Percentiles rank a stretch among this genome's conserved stretches.
phyloP scores from a whole-genome alignment of 352 stramenopile species.

The Globisporangium solare region DNA sequence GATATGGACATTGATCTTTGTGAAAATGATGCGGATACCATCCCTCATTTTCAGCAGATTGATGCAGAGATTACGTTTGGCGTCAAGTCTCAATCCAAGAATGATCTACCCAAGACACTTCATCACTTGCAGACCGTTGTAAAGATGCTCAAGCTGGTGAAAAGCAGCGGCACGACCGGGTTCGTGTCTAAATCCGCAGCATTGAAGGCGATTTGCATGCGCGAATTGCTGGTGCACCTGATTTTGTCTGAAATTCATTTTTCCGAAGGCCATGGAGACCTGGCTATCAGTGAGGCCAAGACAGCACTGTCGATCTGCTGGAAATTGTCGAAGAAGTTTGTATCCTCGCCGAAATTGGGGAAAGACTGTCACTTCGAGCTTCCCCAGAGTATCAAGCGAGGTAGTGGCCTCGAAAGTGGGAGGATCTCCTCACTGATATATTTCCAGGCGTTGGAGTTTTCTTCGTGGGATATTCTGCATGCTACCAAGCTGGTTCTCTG shows the following conservation, averaged over 20 bases:
- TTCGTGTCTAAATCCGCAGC: conserved; percentile 4
- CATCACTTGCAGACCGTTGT: conserved; percentile 21
- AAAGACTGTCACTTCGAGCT: conserved; percentile 30
- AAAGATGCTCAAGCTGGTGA: conserved; percentile 8
- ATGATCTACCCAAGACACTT: conserved; percentile 15
- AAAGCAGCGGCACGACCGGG: conserved; percentile 1
- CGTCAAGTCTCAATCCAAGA: conserved; percentile 5
- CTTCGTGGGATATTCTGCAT: conserved; percentile 66
- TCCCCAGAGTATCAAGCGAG: conserved; percentile 27
- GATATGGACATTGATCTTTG: neutral
- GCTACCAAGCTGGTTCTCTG: conserved; percentile 53
- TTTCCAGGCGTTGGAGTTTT: conserved; percentile 66
- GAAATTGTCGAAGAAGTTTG: conserved; percentile 53
- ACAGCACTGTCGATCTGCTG: conserved; percentile 59
- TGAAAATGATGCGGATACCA: neutral
- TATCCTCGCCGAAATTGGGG: conserved; percentile 7
- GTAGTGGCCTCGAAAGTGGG: neutral
- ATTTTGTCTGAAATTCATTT: conserved; percentile 58
- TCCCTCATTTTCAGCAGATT: conserved; percentile 23
- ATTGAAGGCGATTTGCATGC: conserved; percentile 40
- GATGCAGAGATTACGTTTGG: conserved; percentile 27
- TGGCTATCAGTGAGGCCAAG: conserved; percentile 54
- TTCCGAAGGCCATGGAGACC: conserved; percentile 29
- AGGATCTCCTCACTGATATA: conserved; percentile 28
- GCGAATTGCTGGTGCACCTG: conserved; percentile 44